Base-by-base conservation (phyloP, 441 rosid genomes). In the Arabidopsis hybrid region DNA sequence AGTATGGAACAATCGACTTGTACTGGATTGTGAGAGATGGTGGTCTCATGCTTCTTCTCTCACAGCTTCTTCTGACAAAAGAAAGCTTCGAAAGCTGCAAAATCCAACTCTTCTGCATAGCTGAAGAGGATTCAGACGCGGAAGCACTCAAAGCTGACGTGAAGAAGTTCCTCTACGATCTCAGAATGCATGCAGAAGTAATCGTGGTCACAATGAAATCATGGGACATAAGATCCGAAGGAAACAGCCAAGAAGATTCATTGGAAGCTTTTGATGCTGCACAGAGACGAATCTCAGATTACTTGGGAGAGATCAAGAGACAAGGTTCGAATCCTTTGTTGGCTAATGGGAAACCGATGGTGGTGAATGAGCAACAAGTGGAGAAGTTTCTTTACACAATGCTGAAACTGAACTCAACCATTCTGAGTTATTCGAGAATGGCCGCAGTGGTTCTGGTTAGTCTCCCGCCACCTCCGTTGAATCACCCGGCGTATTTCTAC, bases 11-110 rank as follows among this genome's bases (percentile, higher is more conserved):
- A 4, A 93, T 95, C 51, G 99, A 95, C 82, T 82, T 95, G 82
- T 95, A 95, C 82, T 95, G 97, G 99, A 95, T 95, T 34, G 98
- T 95, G 14, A 83, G 97, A 79, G 99, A 93, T 50, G 99, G 98
- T 5, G 98, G 99, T 77, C 94, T 93, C 67, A 95, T 95, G 99
- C 98, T 95, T 62, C 97, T 95, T 47, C 95, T 96, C 55, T 96
- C 99, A 31, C 99, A 96, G 80, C 97, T 96, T 58, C 98, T 96
- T 53, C 97, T 93, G 26, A 96, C 99, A 3, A 96, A 93, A 84
- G 97, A 93, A 81, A 96, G 96, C 81, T 96, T 96, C 8, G 99
- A 96, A 75, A 96, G 97, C 82, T 96, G 97, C 68, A 96, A 96
- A 82, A 96, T 93, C 78, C 99, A 93, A 79, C 98, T 96, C 53